phyloP scores from a whole-genome alignment of 257 asterid species.

The Cruciata laevipes region DNA sequence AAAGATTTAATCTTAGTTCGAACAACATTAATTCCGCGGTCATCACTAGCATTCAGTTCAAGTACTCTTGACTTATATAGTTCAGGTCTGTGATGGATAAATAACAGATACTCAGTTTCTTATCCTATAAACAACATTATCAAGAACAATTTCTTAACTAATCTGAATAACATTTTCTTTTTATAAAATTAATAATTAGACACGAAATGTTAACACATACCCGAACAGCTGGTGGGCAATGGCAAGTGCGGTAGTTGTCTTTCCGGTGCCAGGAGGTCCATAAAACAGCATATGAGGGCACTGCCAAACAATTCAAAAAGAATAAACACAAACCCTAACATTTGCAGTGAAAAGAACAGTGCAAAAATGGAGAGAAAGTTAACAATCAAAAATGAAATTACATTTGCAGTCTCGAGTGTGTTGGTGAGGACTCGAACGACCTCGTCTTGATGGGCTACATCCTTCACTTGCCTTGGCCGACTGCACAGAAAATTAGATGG shows the following conservation, averaged over 20 bases:
- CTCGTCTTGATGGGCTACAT: constrained; percentile 96
- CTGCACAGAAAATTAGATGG: constrained; percentile 29
- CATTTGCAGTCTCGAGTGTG: constrained; percentile 90
- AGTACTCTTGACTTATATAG: constrained; percentile 83
- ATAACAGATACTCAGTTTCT: neutral
- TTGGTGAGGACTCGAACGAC: constrained; percentile 95
- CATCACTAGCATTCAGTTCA: constrained; percentile 99
- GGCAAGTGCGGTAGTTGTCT: constrained; percentile 93
- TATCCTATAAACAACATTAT: neutral
- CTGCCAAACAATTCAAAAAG: constrained; percentile 23
- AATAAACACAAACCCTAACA: constrained; percentile 8
- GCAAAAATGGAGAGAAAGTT: neutral
- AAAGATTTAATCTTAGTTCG: constrained; percentile 94
- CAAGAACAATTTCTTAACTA: neutral
- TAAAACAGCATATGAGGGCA: constrained; percentile 97
- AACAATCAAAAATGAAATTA: constrained; percentile 17
- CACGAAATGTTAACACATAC: constrained; percentile 15
- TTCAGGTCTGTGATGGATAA: constrained; percentile 51
- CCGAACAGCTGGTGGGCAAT: constrained; percentile 94
- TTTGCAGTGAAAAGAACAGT: neutral
- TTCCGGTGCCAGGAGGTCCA: constrained; percentile 98
- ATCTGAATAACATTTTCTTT: neutral
- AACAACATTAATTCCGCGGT: constrained; percentile 95
- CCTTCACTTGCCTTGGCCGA: constrained; percentile 95
- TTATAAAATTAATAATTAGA: neutral